phyloP scores from a whole-genome alignment of 805 yeast species.

The Zygotorulaspora sp. region DNA sequence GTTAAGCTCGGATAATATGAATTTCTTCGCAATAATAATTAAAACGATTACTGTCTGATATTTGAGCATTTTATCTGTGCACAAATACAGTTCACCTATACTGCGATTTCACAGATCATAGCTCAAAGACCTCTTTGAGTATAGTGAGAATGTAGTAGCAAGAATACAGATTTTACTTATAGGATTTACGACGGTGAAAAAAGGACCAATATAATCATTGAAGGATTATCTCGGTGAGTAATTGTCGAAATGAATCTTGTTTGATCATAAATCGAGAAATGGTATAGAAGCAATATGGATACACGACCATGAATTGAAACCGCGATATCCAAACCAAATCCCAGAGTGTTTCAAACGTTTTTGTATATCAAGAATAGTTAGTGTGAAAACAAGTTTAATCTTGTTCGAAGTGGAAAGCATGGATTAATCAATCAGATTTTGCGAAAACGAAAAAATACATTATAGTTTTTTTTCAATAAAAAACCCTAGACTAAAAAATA shows the following conservation, averaged over 20 bases:
- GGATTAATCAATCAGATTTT: constrained; percentile 12
- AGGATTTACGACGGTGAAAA: constrained; percentile 39
- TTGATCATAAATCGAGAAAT: constrained; percentile 89
- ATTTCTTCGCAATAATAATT: too few species aligned
- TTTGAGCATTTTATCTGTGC: too few species aligned
- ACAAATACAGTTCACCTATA: too few species aligned
- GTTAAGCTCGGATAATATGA: too few species aligned
- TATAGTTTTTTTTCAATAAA: constrained; percentile 24
- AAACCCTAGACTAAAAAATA: constrained; percentile 32
- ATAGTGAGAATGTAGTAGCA: background rate
- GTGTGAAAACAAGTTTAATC: too few species aligned
- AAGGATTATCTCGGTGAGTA: constrained; percentile 64
- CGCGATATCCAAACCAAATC: constrained; percentile 45
- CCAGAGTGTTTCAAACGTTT: constrained; percentile 83
- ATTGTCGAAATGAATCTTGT: constrained; percentile 60
- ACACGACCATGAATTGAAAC: background rate
- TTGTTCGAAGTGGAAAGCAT: constrained; percentile 6
- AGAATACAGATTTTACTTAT: background rate
- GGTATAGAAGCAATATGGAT: constrained; percentile 41
- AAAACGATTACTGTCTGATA: too few species aligned
- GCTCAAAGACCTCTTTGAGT: constrained; percentile 2
- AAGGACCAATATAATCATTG: constrained; percentile 62
- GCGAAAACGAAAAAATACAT: constrained; percentile 21
- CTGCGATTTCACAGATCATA: background rate
- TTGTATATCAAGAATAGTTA: too few species aligned